Evolutionary conservation across 2,329 filamentous ascomycete species (phyloP).

Genomic region (Juglanconis sp.): DNA sequence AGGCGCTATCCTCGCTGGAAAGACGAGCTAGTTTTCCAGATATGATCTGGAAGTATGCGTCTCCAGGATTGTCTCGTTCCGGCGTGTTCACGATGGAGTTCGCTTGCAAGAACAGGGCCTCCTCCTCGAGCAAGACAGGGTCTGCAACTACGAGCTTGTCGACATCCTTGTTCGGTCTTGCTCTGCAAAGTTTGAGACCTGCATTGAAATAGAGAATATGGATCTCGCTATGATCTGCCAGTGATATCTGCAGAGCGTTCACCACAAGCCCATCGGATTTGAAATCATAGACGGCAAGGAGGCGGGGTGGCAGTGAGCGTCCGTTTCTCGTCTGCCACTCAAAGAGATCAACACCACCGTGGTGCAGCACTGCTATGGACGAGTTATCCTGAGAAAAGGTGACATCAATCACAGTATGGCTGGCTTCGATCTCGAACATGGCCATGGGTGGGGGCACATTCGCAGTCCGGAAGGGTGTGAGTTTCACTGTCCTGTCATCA

Average conservation of each 20-base stretch:
- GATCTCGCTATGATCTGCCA: constrained; percentile 27
- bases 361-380: constrained; percentile 70
- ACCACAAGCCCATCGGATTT: constrained; percentile 26
- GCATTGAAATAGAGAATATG: constrained; percentile 29
- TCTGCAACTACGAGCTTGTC: constrained; percentile 18
- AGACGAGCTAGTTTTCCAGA: constrained; percentile 44
- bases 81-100: background rate
- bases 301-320: constrained; percentile 41
- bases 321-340: constrained; percentile 63
- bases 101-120: constrained; percentile 11
- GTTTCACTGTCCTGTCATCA: constrained; percentile 74
- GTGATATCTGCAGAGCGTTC: constrained; percentile 33
- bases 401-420: constrained; percentile 68
- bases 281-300: constrained; percentile 40
- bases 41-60: constrained; percentile 44
- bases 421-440: constrained; percentile 66
- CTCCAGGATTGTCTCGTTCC: constrained; percentile 11
- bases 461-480: constrained; percentile 79
- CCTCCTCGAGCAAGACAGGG: constrained; percentile 18
- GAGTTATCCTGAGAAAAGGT: constrained; percentile 65
- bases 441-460: constrained; percentile 94
- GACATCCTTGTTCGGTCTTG: constrained; percentile 15
- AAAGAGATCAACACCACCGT: constrained; percentile 64
- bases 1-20: constrained; percentile 23
- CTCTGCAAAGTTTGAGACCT: constrained; percentile 17